These are phyloP conservation scores for Cystoderma amianthinum DNA, from an alignment of 768 basidiomycete genomes.

Conservation along the genomic window DNA sequence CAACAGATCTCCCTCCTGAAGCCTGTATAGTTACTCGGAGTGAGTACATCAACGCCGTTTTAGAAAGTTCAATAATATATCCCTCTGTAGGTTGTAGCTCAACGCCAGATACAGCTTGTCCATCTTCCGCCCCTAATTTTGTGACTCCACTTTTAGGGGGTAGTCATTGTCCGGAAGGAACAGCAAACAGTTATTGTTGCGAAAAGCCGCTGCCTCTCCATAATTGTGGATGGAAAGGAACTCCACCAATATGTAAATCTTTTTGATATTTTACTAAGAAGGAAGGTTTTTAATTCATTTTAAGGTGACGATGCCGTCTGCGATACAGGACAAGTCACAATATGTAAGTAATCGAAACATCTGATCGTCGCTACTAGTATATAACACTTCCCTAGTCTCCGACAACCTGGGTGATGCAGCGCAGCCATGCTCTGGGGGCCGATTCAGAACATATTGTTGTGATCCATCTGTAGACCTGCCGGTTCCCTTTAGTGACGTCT, in stretches of 20 bases:
- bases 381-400: conserved; percentile 7
- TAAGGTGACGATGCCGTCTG: conserved; percentile 12
- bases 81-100: too few species aligned
- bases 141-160: conserved; percentile 7
- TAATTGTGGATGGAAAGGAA: conserved; percentile 9
- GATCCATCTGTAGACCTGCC: conserved; percentile 8
- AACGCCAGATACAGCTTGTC: too few species aligned
- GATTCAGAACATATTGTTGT: conserved; percentile 13
- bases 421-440: conserved; percentile 7
- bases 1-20: too few species aligned
- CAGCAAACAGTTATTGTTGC: too few species aligned
- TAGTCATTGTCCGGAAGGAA: too few species aligned
- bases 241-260: conserved; percentile 10
- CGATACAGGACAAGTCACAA: conserved; percentile 9
- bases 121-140: too few species aligned
- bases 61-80: too few species aligned
- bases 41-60: too few species aligned
- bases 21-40: too few species aligned
- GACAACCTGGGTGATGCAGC: conserved; percentile 14
- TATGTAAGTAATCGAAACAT: conserved; percentile 9
- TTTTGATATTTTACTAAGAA: too few species aligned
- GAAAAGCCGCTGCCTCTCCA: too few species aligned
- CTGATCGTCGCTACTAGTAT: neutral
- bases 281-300: too few species aligned
- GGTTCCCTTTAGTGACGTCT: conserved; percentile 8